Evolutionary conservation across 371 early-diverging fungal species (phyloP), one percentile per base, ranked within the genome.

Genomic region (Thermomucor indicae-seudaticae): DNA sequence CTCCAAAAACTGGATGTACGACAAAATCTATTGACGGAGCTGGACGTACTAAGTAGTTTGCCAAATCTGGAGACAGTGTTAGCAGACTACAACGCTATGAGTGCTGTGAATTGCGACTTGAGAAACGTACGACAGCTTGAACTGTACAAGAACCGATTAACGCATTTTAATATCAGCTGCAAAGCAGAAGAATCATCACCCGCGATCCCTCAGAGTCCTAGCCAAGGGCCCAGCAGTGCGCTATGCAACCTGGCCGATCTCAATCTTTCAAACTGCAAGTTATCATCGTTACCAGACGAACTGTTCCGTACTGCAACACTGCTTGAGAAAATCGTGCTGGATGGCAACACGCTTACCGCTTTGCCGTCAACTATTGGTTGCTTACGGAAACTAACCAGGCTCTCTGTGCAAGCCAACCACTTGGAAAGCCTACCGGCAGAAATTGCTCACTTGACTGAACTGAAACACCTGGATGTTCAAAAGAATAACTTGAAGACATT

Each of bases 1-100:
- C 75, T 95, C 4, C 70, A 70, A 51, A 84, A 87, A 53, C 64
- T 95, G 43, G 85, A 90, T 60, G 72, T 91, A 46, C 80, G 91
- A 4, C 85, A 85, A 49, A 91, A 91, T 57, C 53, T 66, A 7
- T 78, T 92, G 45, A 72, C 80, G 47, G 83, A 84, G 39, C 47
- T 90, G 28, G 79, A 81, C 37, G 71, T 81, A 0, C 51, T 88
- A 4, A 73, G 80, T 12, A 55, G 68, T 24, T 51, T 89, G 7
- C 78, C 80, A 7, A 68, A 65, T 0, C 70, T 91, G 17, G 74
- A 86, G 48, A 66, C 73, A 10, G 55, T 92, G 4, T 64, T 75
- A 31, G 79, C 79, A 3, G 89, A 88, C 47, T 87, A 82, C 52
- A 92, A 92, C 63, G 70, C 83, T 25, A 65, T 76, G 24, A 67